Conservation (phyloP, 2,329 filamentous ascomycete genomes). For the Rhynchosporium secalis region DNA sequence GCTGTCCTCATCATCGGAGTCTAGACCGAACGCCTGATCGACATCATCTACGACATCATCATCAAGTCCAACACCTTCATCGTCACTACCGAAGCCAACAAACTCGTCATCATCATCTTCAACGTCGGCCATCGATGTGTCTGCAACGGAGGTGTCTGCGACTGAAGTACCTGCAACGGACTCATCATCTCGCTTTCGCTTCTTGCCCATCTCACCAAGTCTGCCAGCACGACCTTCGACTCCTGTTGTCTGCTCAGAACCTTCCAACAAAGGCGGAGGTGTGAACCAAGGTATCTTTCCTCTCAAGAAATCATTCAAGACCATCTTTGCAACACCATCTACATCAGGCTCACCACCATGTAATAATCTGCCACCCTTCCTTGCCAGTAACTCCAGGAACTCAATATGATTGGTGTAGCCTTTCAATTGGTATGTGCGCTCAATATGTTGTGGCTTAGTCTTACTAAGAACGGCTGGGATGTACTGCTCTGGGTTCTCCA, state of each 20-base stretch:
- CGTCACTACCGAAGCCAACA: conserved; percentile 50
- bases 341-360: conserved; percentile 94
- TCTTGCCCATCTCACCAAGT: conserved; percentile 83
- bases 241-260: conserved; percentile 49
- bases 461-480: conserved; percentile 78
- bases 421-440: conserved; percentile 87
- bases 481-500: conserved; percentile 95
- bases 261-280: conserved; percentile 65
- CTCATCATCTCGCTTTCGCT: conserved; percentile 65
- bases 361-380: conserved; percentile 82
- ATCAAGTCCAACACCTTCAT: conserved; percentile 35
- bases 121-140: conserved; percentile 32
- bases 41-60: conserved; percentile 34
- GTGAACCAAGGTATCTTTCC: conserved; percentile 98
- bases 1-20: conserved; percentile 44
- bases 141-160: conserved; percentile 39
- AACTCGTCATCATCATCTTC: conserved; percentile 44
- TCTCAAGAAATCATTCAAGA: conserved; percentile 92
- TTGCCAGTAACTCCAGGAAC: conserved; percentile 82
- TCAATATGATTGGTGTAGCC: conserved; percentile 75
- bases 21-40: conserved; percentile 38
- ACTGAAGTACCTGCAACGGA: conserved; percentile 46
- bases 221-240: conserved; percentile 74
- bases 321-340: conserved; percentile 94
- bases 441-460: conserved; percentile 84